Base-by-base conservation (phyloP, 2,329 filamentous ascomycete species). In the Apiospora pterosperma region DNA sequence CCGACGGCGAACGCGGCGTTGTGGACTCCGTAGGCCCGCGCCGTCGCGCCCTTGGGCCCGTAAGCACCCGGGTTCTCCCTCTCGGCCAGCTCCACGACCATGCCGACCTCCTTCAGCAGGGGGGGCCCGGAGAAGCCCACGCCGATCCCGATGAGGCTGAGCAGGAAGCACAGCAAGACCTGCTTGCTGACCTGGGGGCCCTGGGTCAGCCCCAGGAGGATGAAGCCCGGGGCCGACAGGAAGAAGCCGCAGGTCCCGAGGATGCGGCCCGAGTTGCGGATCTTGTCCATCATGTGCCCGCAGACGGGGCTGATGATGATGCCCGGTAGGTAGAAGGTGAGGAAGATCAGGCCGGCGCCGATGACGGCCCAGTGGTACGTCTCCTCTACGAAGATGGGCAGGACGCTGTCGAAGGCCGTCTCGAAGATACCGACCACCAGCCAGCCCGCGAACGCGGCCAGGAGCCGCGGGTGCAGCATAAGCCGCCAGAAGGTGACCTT, bases 331-430 rank as follows among this genome's bases (percentile, higher is more conserved):
- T 61, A 61, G 23, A 61, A 61, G 36, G 25, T 36, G 21, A 61
- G 23, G 59, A 61, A 61, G 36, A 61, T 61, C 36, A 61, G 28
- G 5, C 59, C 59, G 11, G 59, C 59, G 23, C 59, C 59, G 14
- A 61, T 4, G 25, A 61, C 59, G 23, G 59, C 36, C 59, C 59
- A 61, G 19, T 61, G 21, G 23, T 61, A 61, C 36, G 36, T 61
- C 59, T 41, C 23, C 39, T 61, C 59, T 4, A 61, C 59, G 59
- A 61, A 61, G 28, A 61, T 38, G 59, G 59, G 59, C 36, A 61
- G 59, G 28, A 61, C 59, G 39, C 59, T 61, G 59, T 61, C 59
- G 6, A 61, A 61, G 39, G 59, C 59, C 36, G 59, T 61, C 59
- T 61, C 59, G 36, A 61, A 61, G 19, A 28, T 61, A 23, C 59